Base-by-base conservation (phyloP, 768 basidiomycete species). In the Panus rudis region DNA sequence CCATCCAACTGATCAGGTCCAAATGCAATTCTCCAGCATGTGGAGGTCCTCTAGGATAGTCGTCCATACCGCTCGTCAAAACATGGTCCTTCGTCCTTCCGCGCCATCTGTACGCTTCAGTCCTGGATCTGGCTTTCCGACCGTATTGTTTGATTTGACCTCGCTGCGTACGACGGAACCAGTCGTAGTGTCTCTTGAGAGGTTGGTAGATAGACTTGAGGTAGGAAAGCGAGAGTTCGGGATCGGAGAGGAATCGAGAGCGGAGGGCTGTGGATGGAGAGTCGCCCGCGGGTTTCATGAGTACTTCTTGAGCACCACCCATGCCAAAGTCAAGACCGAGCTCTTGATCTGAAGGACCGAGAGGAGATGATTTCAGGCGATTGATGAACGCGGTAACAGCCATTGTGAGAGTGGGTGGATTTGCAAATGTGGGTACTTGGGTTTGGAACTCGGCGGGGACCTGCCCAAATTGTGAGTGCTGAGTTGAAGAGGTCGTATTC, bases 1-100 rank as follows among this genome's bases (percentile, higher is more conserved):
- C 93, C 81, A 97, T 90, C 93, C 93, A 98, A 23, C 86, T 84
- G 50, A 92, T 88, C 45, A 97, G 64, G 63, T 98, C 93, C 46
- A 97, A 61, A 61, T 98, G 93, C 37, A 98, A 69, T 65, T 97
- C 93, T 38, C 94, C 93, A 2, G 81, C 73, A 56, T 92, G 90
- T 5, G 93, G 85, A 21, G 81, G 78, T 12, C 87, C 92, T 42
- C 93, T 76, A 10, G 93, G 93, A 62, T 93, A 97, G 63, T 98
- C 93, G 59, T 98, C 93, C 81, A 98, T 83, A 1, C 93, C 93
- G 54, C 86, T 90, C 0, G 94, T 96, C 44, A 98, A 67, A 28
- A 98, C 85, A 62, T 94, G 92, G 21, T 73, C 72, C 54, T 81
- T 75, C 6, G 89, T 86, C 31, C 93, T 72, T 22, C 93, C 93